Base-by-base conservation (phyloP, 2,329 filamentous ascomycete genomes). In the Claviceps digitariae region DNA sequence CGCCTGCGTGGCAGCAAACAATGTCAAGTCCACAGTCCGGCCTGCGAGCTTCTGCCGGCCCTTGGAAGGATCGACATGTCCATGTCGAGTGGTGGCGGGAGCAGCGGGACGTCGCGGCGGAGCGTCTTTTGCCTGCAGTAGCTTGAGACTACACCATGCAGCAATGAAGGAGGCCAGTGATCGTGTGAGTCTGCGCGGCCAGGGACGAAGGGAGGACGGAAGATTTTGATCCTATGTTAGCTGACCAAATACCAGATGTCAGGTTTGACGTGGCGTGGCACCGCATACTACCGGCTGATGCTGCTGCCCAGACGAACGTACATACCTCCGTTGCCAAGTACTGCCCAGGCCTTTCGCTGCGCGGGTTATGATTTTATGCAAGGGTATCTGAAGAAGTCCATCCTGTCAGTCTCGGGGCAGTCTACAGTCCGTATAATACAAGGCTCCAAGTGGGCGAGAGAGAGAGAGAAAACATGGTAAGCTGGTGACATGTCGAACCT, bases 21-120 rank as follows among this genome's bases (percentile, higher is more conserved):
- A 72, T 0, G 87, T 91, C 34, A 94, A 73, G 64, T 94, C 88
- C 56, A 94, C 76, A 1, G 88, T 91, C 60, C 83, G 81, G 46
- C 88, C 88, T 12, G 83, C 86, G 56, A 65, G 60, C 52, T 58
- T 63, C 53, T 38, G 34, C 15, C 56, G 56, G n/a, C 56, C 59
- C 3, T 54, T 15, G 25, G 47, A 49, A 17, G 44, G 21, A 46
- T 54, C 51, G 23, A 43, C 41, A 21, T 25, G 41, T 17, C 10
- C 48, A 21, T 51, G 48, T 34, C 36, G 47, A 46, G 38, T 4
- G n/a, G 55, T 43, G 20, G 45, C 21, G 55, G 45, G 66, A 61
- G 15, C 61, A n/a, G 51, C 41, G 27, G 51, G 54, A 62, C 45
- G 60, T 60, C 52, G 58, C 52, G 62, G 59, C 55, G 63, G 56